phyloP scores from a whole-genome alignment of 306 rosid genomes.

The Malus sylvestris region DNA sequence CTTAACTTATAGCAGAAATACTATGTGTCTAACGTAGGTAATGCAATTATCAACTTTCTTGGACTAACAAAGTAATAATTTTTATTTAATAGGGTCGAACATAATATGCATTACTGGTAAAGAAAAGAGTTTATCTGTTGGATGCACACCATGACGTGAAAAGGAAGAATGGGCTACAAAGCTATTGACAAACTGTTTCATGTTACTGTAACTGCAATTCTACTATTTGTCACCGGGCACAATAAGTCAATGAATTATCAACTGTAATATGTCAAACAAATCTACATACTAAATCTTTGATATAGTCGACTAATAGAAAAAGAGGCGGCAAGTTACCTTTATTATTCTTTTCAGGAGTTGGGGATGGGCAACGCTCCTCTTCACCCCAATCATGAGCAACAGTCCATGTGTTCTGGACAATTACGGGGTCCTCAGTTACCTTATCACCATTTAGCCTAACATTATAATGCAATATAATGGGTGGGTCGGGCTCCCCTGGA shows the following conservation, averaged over 20 bases:
- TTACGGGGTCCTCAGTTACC: constrained; percentile 90
- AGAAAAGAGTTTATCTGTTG: not conserved
- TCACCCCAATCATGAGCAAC: constrained; percentile 92
- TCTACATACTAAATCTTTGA: not conserved
- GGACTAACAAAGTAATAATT: not conserved
- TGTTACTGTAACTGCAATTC: not conserved
- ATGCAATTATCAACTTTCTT: not conserved
- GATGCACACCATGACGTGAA: not conserved
- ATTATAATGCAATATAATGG: constrained; percentile 88
- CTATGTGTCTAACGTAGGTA: not conserved
- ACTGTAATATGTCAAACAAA: not conserved
- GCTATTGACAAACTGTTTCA: not conserved
- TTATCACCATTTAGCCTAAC: constrained; percentile 95
- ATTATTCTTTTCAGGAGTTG: constrained; percentile 54
- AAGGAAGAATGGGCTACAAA: not conserved
- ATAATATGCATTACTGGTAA: not conserved
- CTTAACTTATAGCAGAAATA: not conserved
- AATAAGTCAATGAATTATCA: not conserved
- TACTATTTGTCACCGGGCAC: not conserved
- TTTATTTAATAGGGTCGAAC: not conserved
- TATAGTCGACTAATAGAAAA: constrained; percentile 11
- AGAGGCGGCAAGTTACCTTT: constrained; percentile 45
- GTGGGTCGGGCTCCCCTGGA: constrained; percentile 98
- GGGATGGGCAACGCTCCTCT: constrained; percentile 97
- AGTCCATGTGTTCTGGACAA: constrained; percentile 97